These are phyloP conservation scores for Suillus subalutaceus DNA, from an alignment of 768 basidiomycete species.

Conservation along the genomic window DNA sequence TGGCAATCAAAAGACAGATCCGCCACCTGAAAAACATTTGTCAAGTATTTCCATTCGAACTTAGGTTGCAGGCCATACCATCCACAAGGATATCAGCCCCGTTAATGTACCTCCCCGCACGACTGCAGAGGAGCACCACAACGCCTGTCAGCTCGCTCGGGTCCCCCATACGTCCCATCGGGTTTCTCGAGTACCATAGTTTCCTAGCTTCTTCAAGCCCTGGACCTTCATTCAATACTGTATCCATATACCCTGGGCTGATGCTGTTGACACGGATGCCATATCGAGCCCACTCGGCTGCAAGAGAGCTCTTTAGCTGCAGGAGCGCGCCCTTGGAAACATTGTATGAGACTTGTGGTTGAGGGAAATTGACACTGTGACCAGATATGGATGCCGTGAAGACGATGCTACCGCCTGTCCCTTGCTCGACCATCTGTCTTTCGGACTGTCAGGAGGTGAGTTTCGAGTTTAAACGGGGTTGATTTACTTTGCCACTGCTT, in stretches of 20 bases:
- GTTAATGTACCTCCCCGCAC: slow-evolving; percentile 46
- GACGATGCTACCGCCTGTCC: slow-evolving; percentile 43
- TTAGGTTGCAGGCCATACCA: slow-evolving; percentile 30
- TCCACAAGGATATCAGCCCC: slow-evolving; percentile 46
- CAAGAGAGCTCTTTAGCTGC: slow-evolving; percentile 42
- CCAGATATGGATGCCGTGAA: slow-evolving; percentile 48
- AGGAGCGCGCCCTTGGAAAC: slow-evolving; percentile 45
- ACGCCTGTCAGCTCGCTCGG: slow-evolving; percentile 43
- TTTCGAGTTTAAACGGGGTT: not conserved
- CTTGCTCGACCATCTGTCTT: slow-evolving; percentile 46
- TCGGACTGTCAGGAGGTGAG: not conserved
- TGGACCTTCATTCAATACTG: slow-evolving; percentile 41
- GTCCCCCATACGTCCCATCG: slow-evolving; percentile 47
- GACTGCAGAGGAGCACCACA: slow-evolving; percentile 44
- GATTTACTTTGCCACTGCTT: slow-evolving; percentile 41
- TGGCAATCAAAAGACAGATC: slow-evolving; percentile 21
- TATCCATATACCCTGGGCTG: slow-evolving; percentile 48
- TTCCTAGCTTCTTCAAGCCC: slow-evolving; percentile 34
- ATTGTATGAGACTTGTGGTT: slow-evolving; percentile 44
- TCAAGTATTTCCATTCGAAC: not conserved
- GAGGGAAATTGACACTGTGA: slow-evolving; percentile 44
- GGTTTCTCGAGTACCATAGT: slow-evolving; percentile 43
- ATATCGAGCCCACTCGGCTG: slow-evolving; percentile 45
- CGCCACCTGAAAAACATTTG: slow-evolving; percentile 21
- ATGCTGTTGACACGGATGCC: slow-evolving; percentile 48